Evolutionary conservation across 257 asterid species (phyloP).

Genomic region (Haberlea rhodopensis): DNA sequence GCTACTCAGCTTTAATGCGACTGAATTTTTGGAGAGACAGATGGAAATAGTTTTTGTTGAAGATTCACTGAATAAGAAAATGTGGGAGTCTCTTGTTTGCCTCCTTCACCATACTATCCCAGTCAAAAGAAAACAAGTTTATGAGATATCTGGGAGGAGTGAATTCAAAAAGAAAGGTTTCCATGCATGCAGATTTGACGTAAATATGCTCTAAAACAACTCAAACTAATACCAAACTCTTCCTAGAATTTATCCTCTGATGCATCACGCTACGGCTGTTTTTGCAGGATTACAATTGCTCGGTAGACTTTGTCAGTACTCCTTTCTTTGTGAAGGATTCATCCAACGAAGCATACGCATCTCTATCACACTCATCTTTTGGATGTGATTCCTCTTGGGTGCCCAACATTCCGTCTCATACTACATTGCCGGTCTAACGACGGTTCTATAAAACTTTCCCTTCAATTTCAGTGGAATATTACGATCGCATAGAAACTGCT

Average conservation of each 20-base stretch:
- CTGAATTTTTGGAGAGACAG: constrained; percentile 87
- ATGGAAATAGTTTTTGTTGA: constrained; percentile 78
- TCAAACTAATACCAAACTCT: no score
- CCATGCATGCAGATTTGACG: constrained; percentile 91
- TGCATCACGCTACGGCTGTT: constrained; percentile 17
- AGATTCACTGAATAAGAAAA: constrained; percentile 85
- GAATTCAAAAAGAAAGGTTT: constrained; percentile 89
- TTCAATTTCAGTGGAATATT: no score
- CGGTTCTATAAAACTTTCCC: no score
- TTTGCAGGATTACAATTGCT: constrained; percentile 78
- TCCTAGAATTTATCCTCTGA: no score
- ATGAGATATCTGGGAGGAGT: constrained; percentile 83
- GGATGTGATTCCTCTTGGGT: no score
- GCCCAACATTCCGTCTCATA: no score
- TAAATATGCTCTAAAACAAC: no score
- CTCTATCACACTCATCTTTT: no score
- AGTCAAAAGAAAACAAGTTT: constrained; percentile 63
- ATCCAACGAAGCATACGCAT: no score
- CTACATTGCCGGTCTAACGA: no score
- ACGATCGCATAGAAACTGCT: no score
- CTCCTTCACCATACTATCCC: constrained; percentile 65
- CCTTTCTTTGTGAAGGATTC: constrained; percentile 80
- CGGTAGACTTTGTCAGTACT: constrained; percentile 82
- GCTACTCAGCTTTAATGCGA: constrained; percentile 60
- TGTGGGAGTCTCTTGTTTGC: constrained; percentile 98